Evolutionary conservation across 2,329 filamentous ascomycete genomes (phyloP), one percentile per base, ranked within the genome.

Genomic region (Penicillium sclerotiorum): DNA sequence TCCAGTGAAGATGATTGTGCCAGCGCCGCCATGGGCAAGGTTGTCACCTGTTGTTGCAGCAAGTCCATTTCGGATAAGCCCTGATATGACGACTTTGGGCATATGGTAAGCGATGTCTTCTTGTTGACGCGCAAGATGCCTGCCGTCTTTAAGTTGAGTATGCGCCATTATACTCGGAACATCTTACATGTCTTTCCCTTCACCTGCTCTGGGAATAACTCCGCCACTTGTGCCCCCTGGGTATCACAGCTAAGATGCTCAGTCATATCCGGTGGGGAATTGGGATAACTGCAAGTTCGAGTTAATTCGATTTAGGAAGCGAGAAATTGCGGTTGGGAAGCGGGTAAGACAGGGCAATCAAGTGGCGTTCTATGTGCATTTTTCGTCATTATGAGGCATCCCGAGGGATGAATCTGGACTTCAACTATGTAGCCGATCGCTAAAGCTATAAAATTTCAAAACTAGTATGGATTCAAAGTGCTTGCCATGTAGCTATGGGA

Each of bases 181-280:
- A n/a, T n/a, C 55, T 35, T 48, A 69, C 69, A 61, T 40, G 63
- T 70, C 49, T 62, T 68, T 13, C 62, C 54, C 38, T 61, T 59
- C 17, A 71, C 60, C 17, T 55, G 38, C 6, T 65, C 56, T 6
- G 58, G 52, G 48, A 69, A 69, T 33, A 55, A 59, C 6, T 57
- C 48, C 4, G 63, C 61, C 18, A 71, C 67, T 13, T 70, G 63
- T 2, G 42, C 53, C 13, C 67, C 69, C 20, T 60, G 65, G 4
- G 61, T 69, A 7, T 63, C 53, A 8, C 45, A 45, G 27, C 52
- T 53, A 42, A 69, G 28, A 32, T 32, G 28, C 11, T 11, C 28
- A 28, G 25, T 28, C 28, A 71, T 40, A 13, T 8, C 9, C 13
- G 5, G 18, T 21, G 22, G 9, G 20, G 17, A 18, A 27, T 35